Evolutionary conservation across 1,284 basidiomycete species (phyloP).

Genomic region (Butyriboletus appendiculatus): DNA sequence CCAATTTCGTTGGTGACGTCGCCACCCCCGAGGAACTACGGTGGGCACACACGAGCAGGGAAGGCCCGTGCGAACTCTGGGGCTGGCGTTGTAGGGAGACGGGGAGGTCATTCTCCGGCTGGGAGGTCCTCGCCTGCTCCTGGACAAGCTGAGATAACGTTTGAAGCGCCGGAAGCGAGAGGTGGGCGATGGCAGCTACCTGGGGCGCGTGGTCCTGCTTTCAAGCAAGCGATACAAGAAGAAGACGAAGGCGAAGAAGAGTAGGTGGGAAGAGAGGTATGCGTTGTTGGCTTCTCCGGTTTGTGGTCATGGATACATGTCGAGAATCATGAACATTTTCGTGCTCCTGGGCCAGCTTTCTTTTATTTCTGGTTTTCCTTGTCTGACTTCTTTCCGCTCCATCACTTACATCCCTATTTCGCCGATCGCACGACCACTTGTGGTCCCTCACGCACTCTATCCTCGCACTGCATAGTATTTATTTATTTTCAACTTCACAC

Average conservation of each 20-base stretch:
- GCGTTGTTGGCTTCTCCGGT: conserved; percentile 1
- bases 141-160: conserved; percentile 41
- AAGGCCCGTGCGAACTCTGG: conserved; percentile 26
- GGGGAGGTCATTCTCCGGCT: conserved; percentile 58
- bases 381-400: conserved; percentile 1
- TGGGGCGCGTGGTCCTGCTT: conserved; percentile 59
- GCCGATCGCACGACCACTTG: conserved; percentile 8
- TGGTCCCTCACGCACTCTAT: conserved; percentile 12
- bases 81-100: conserved; percentile 24
- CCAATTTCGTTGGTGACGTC: conserved; percentile 40
- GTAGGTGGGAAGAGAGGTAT: conserved; percentile 23
- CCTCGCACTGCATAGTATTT: background rate
- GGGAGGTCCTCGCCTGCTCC: conserved; percentile 60
- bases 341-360: conserved; percentile 3
- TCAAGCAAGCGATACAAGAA: conserved; percentile 68
- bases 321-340: conserved; percentile 9
- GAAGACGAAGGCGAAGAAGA: conserved; percentile 78
- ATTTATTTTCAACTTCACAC: background rate
- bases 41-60: conserved; percentile 24
- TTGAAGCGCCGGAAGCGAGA: conserved; percentile 48
- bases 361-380: conserved; percentile 5
- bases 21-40: conserved; percentile 42
- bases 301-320: conserved; percentile 10
- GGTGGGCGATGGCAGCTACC: conserved; percentile 67
- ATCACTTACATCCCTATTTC: conserved; percentile 24